Base-by-base conservation (phyloP, 2,329 filamentous ascomycete genomes). In the Fusarium poae region DNA sequence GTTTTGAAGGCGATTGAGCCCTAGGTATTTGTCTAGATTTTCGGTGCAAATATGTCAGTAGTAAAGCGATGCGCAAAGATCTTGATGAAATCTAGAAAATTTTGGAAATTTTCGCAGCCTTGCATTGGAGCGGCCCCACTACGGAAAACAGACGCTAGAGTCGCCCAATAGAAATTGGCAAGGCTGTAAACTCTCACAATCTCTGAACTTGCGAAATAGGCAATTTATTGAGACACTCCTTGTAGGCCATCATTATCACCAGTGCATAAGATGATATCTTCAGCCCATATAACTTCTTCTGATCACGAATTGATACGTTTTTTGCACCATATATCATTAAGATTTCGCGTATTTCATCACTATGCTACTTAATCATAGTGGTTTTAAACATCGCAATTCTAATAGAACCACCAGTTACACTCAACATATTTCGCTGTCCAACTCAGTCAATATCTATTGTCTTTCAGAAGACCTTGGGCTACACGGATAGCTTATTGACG, bases 51-150 rank as follows among this genome's bases (percentile, higher is more conserved):
- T 60, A 46, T 63, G 57, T 27, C 42, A 46, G 21, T 29, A 44
- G 62, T 37, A 42, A 54, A 52, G 46, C n/a, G 43, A 35, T 56
- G 64, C 49, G 53, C 57, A 71, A 60, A 71, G 45, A 62, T 53
- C 39, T 65, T 58, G 54, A 52, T 43, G 48, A 64, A 48, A 69
- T 70, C 49, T 62, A 68, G 70, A 76, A 73, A 73, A 68, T 55
- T 69, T 72, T 66, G 65, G 68, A 70, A 72, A 72, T 34, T 62
- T 67, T 61, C 50, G 39, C 61, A 76, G 74, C 74, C 74, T 76
- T 68, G 74, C 72, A 37, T 34, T 11, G 15, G 4, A 3, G 10
- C 2, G 13, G 45, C 62, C 63, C 74, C 74, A 73, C 73, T 68
- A 70, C 68, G 73, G 73, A 67, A 68, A 53, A 32, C 18, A 30